Conservation (phyloP, 192 early-diverging fungal genomes). For the Coemansia sp. region DNA sequence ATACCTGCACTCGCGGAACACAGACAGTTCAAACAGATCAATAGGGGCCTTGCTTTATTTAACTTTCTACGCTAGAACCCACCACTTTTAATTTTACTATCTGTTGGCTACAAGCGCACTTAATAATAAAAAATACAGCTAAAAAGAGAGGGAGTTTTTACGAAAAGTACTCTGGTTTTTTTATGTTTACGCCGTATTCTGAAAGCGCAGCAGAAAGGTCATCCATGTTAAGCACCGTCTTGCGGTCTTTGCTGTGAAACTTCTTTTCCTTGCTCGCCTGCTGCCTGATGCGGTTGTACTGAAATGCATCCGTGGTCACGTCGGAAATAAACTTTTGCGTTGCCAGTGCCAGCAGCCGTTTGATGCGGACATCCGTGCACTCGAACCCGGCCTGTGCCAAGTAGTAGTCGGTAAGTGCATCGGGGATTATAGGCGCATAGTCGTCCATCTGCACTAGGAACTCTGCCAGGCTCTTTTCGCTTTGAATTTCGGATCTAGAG, state of each 20-base stretch:
- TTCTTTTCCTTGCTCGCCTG: conserved; percentile 57
- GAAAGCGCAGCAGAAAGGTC: conserved; percentile 84
- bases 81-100: neutral
- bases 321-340: conserved; percentile 77
- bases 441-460: conserved; percentile 77
- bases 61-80: neutral
- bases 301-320: conserved; percentile 71
- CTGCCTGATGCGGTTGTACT: conserved; percentile 66
- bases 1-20: conserved; percentile 38
- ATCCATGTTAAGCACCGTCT: conserved; percentile 89
- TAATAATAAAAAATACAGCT: conserved; percentile 7
- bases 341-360: conserved; percentile 69
- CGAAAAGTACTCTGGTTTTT: conserved; percentile 91
- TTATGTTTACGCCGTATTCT: conserved; percentile 93
- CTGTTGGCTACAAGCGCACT: neutral
- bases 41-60: neutral
- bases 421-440: conserved; percentile 77
- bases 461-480: conserved; percentile 78
- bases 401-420: conserved; percentile 93
- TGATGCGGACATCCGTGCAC: conserved; percentile 66
- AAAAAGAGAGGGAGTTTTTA: conserved; percentile 36
- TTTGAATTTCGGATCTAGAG: conserved; percentile 51
- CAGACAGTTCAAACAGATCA: conserved; percentile 23
- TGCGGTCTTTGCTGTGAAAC: conserved; percentile 64
- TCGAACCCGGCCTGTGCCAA: conserved; percentile 67